Base-by-base conservation (phyloP, 73 alveolate species). In the Blepharisma japonicum region DNA sequence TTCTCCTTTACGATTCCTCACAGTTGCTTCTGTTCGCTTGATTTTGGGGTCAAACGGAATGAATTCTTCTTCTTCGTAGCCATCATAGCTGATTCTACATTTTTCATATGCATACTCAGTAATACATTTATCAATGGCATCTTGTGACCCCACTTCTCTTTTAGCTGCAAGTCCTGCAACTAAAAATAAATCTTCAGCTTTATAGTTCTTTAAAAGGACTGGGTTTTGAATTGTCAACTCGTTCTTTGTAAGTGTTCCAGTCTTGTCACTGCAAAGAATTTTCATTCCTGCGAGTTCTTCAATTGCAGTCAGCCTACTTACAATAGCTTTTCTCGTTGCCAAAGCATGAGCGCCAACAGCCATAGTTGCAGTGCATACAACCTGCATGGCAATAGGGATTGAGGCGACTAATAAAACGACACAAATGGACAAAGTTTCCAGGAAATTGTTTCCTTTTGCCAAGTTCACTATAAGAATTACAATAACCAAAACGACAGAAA, bases 251-350 rank as follows among this genome's bases (percentile, higher is more conserved):
- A 92, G 81, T 2, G 97, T 91, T 27, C 97, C 95, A 6, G 98
- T 91, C 79, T 92, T 92, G 74, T 90, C 96, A 18, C 90, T 81
- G 91, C 96, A 92, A 45, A 92, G 82, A 79, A 94, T 85, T n/a
- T 90, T 74, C 77, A 90, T 92, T 53, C 94, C 81, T 23, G 96
- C 98, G 6, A 91, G 86, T 20, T 91, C 90, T 61, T 92, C 97
- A 47, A 92, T 83, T 46, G 97, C 85, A 21, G 87, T 86, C 76
- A 91, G 81, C 32, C 92, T 87, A 71, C 90, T 91, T 68, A 92
- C 97, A 68, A 92, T 71, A 23, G 95, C 96, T n/a, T 71, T 68
- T 53, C 86, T 77, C 38, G 77, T 79, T 39, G 90, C 86, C 84
- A 84, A 46, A 68, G 72, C 79, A 50, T 74, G 46, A 20, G 94